Conservation (phyloP, 495 filamentous ascomycete genomes). For the Parathielavia hyrcaniae region DNA sequence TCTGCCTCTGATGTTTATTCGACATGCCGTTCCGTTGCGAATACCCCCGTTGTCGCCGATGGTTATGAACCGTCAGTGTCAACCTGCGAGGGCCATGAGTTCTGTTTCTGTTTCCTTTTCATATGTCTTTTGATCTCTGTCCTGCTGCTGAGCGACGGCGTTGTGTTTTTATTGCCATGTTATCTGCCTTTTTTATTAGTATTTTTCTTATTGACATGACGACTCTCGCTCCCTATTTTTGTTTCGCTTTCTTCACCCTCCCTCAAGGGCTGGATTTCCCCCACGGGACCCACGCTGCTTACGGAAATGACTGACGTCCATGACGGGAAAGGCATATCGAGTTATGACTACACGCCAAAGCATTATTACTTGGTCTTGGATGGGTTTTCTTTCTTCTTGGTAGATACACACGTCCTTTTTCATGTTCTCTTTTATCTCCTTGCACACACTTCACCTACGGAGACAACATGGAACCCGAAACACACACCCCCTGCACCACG, state of each 20-base stretch:
- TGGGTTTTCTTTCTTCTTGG: not conserved
- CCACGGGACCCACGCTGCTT: slow-evolving; percentile 8
- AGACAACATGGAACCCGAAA: not conserved
- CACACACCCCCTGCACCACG: not conserved
- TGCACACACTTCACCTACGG: not conserved
- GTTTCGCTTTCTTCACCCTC: slow-evolving; percentile 14
- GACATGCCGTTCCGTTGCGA: slow-evolving; percentile 20
- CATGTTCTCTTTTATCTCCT: no score
- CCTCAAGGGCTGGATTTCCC: slow-evolving; percentile 17
- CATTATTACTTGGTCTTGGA: slow-evolving; percentile 1
- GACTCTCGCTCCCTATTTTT: slow-evolving; percentile 14
- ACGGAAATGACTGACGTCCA: slow-evolving; percentile 28
- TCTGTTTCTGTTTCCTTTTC: slow-evolving; percentile 19
- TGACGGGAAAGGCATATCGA: slow-evolving; percentile 19
- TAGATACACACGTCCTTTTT: not conserved
- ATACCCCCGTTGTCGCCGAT: slow-evolving; percentile 16
- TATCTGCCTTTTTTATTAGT: slow-evolving; percentile 22
- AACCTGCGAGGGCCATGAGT: slow-evolving; percentile 3
- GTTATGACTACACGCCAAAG: slow-evolving; percentile 13
- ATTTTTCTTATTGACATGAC: slow-evolving; percentile 26
- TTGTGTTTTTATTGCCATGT: slow-evolving; percentile 7
- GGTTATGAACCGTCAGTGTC: slow-evolving; percentile 1
- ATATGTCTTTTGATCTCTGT: slow-evolving; percentile 1
- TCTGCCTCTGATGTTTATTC: slow-evolving; percentile 14
- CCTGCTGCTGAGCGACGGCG: slow-evolving; percentile 26